phyloP scores from a whole-genome alignment of 352 stramenopile species.

The Phytopythium aichiense region DNA sequence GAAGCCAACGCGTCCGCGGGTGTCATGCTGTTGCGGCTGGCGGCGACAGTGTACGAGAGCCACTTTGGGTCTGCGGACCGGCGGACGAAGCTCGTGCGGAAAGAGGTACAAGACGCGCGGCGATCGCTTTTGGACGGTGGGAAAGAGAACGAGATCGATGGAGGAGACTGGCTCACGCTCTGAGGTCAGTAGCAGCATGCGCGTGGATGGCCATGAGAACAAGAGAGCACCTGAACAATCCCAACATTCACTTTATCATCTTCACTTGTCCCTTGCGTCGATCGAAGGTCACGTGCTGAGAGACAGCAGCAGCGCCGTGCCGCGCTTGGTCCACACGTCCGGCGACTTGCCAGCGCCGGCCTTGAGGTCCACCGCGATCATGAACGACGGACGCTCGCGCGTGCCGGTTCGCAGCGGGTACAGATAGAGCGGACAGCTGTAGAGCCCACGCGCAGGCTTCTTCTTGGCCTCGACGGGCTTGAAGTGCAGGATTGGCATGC shows the following conservation, averaged over 20 bases:
- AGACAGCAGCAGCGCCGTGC: slow-evolving; percentile 91
- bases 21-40: slow-evolving; percentile 26
- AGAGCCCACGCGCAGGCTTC: slow-evolving; percentile 90
- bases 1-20: slow-evolving; percentile 28
- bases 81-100: slow-evolving; percentile 32
- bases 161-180: slow-evolving; percentile 52
- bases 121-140: slow-evolving; percentile 15
- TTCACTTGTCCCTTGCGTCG: not conserved
- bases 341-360: slow-evolving; percentile 76
- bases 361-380: slow-evolving; percentile 93
- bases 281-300: slow-evolving; percentile 55
- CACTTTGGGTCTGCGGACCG: slow-evolving; percentile 53
- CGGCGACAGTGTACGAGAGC: slow-evolving; percentile 49
- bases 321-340: slow-evolving; percentile 93
- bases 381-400: slow-evolving; percentile 92
- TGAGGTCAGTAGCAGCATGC: slow-evolving; percentile 9
- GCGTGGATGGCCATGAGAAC: not conserved
- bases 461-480: slow-evolving; percentile 95
- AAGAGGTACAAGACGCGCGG: slow-evolving; percentile 37
- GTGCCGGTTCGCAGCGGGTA: slow-evolving; percentile 95
- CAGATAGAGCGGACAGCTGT: slow-evolving; percentile 95
- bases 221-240: not conserved
- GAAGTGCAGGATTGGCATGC: slow-evolving; percentile 94
- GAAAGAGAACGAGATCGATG: slow-evolving; percentile 27
- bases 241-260: no score